phyloP scores from a whole-genome alignment of 352 stramenopile species.

The Halophytophthora polymorphica region DNA sequence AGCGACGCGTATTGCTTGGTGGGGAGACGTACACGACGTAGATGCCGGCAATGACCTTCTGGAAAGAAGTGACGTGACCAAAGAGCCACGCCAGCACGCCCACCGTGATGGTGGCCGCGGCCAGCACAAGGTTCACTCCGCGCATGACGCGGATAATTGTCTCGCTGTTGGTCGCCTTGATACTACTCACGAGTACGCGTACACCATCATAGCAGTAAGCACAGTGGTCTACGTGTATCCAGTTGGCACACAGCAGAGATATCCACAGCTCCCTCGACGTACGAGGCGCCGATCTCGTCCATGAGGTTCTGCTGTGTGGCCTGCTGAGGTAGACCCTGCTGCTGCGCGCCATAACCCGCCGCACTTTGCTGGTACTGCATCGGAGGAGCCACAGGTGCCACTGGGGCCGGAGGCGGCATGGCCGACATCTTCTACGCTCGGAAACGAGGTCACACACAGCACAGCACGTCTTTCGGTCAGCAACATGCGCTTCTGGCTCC shows the following conservation, averaged over 20 bases:
- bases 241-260: neutral
- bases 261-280: conserved; percentile 5
- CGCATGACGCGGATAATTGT: conserved; percentile 83
- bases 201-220: too few species aligned
- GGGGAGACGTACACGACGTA: conserved; percentile 77
- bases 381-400: conserved; percentile 22
- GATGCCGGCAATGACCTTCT: conserved; percentile 80
- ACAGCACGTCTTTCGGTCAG: conserved; percentile 3
- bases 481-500: conserved; percentile 10
- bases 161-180: conserved; percentile 80
- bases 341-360: conserved; percentile 8
- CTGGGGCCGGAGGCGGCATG: conserved; percentile 34
- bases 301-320: conserved; percentile 66
- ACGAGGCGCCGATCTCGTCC: conserved; percentile 76
- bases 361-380: conserved; percentile 31
- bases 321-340: conserved; percentile 13
- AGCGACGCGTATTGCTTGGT: neutral
- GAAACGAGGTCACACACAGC: conserved; percentile 15
- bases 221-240: neutral
- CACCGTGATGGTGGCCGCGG: conserved; percentile 59
- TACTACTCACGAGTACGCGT: conserved; percentile 34
- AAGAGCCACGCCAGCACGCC: conserved; percentile 81
- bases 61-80: conserved; percentile 69
- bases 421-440: conserved; percentile 20
- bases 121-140: conserved; percentile 71